Percentiles rank a stretch among this genome's conserved stretches.
These are phyloP conservation scores for Phialemoniopsis sp. DNA, from an alignment of 2,329 filamentous ascomycete species.

Conservation along the genomic window DNA sequence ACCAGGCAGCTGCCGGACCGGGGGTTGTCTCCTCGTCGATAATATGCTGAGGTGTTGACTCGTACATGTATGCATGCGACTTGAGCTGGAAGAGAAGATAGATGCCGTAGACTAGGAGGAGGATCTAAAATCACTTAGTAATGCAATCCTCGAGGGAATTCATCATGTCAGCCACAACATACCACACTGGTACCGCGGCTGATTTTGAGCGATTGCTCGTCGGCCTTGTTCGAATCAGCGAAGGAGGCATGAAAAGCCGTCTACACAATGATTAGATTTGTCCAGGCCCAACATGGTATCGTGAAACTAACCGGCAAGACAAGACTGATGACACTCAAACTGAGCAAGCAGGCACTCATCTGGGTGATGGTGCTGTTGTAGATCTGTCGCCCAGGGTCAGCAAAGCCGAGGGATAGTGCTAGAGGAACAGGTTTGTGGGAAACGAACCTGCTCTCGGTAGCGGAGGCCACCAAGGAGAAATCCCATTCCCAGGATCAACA, in stretches of 20 bases:
- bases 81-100: conserved; percentile 90
- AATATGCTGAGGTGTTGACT: conserved; percentile 86
- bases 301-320: conserved; percentile 65
- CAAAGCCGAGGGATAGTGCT: not conserved
- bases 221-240: conserved; percentile 55
- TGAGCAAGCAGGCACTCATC: conserved; percentile 91
- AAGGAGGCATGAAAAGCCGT: conserved; percentile 94
- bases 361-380: conserved; percentile 96
- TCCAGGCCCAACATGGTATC: too few species aligned
- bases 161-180: conserved; percentile 24
- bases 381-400: conserved; percentile 43
- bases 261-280: conserved; percentile 31
- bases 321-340: conserved; percentile 84
- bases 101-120: conserved; percentile 76
- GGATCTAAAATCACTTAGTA: conserved; percentile 44
- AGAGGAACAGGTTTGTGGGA: not conserved
- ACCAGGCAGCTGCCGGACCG: conserved; percentile 75
- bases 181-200: conserved; percentile 87
- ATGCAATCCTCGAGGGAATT: conserved; percentile 3
- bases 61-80: conserved; percentile 87
- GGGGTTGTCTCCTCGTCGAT: conserved; percentile 90
- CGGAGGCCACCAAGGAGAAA: conserved; percentile 84
- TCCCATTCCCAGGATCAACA: conserved; percentile 88
- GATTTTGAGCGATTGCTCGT: conserved; percentile 72
- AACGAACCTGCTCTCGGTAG: conserved; percentile 72